Base-by-base conservation (phyloP, 2,329 filamentous ascomycete species). In the Cytospora piceae region DNA sequence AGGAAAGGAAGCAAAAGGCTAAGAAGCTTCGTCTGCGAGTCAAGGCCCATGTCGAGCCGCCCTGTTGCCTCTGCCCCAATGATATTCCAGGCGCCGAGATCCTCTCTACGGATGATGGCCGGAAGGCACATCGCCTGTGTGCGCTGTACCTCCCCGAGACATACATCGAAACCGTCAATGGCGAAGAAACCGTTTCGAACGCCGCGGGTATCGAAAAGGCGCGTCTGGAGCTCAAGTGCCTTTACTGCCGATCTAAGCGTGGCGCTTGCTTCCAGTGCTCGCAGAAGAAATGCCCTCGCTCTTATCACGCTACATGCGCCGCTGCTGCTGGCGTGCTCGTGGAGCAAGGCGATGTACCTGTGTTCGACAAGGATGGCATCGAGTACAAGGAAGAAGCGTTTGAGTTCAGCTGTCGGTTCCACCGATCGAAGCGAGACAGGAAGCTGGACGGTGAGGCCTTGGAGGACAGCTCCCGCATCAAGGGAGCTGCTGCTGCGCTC, bases 191-290 rank as follows among this genome's bases (percentile, higher is more conserved):
- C 12, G 85, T 97, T 29, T 90, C 86, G 70, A 94, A 96, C 70
- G 86, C 93, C 59, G 85, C 86, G n/a, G 87, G 87, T 67, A 93
- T 98, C 70, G 89, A 91, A 74, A 94, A 95, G 76, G 92, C 91
- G 64, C 91, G 94, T 24, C 81, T 96, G 71, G 93, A 96, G 31
- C 88, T 98, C 71, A 97, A 96, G 77, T 99, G 95, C 77, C 88
- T 96, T 68, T 97, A 92, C 79, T 99, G 95, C 75, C 92, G 94
- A 39, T 96, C 93, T 37, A 96, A 95, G 77, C 91, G 91, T 65
- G 95, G 95, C n/a, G 93, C 93, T 20, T 97, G 94, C 78, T 96
- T 99, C 79, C 94, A 98, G 77, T 99, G 95, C 78, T 96, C 93
- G 0, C 90, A 93, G 71, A 94, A 94, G 81, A 98, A 97, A 76